phyloP scores from a whole-genome alignment of 1,139 yeast genomes.

The Magnusiomyces fungicola region DNA sequence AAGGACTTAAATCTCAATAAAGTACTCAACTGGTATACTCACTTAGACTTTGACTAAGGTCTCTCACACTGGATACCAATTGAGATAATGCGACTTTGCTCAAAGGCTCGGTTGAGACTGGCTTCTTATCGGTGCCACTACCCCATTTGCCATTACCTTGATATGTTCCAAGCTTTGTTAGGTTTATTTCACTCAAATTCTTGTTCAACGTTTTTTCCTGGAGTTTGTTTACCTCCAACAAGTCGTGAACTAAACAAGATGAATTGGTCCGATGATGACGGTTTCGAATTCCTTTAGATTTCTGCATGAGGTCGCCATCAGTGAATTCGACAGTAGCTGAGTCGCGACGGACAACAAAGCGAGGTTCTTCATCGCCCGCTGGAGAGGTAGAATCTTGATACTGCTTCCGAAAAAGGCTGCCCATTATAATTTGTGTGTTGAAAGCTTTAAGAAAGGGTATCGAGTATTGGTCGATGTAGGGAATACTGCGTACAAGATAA shows the following conservation, averaged over 20 bases:
- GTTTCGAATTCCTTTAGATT: neutral
- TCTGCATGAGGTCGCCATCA: slow-evolving; percentile 1
- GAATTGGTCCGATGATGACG: slow-evolving; percentile 1
- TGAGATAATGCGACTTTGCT: slow-evolving; percentile 36
- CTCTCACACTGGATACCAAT: slow-evolving; percentile 37
- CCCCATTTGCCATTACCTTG: neutral
- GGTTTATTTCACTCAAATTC: neutral
- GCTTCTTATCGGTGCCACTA: neutral
- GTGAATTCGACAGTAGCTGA: slow-evolving; percentile 9
- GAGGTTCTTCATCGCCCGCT: too few relatives aligned
- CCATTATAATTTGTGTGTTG: too few relatives aligned
- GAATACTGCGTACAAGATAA: too few relatives aligned
- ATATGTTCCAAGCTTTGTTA: neutral
- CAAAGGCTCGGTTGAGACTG: slow-evolving; percentile 14
- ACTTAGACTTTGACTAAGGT: slow-evolving; percentile 34
- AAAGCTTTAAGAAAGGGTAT: too few relatives aligned
- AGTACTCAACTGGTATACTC: too few relatives aligned
- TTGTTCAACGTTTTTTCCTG: neutral
- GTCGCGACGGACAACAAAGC: neutral
- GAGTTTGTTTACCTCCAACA: slow-evolving; percentile 1
- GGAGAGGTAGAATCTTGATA: too few relatives aligned
- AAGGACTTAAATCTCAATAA: too few relatives aligned
- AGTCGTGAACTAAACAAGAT: slow-evolving; percentile 5
- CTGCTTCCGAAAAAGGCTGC: too few relatives aligned
- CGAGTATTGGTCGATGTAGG: too few relatives aligned